A percentile compares a stretch with the other conserved stretches of the same genome.
Evolutionary conservation across 78 protist species (phyloP).

Genomic region (Dictyostelium capitatum): DNA sequence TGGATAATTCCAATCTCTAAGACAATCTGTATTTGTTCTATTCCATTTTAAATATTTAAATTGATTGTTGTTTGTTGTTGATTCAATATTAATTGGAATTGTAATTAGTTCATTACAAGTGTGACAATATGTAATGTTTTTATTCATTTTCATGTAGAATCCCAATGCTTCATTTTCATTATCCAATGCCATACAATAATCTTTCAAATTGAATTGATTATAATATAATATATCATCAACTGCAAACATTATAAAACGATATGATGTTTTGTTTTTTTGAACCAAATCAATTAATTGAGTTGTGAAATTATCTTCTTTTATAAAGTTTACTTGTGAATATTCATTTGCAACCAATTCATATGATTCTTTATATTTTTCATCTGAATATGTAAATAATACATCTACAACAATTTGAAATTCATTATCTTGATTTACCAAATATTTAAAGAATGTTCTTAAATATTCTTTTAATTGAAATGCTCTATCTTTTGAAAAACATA

Average conservation of each 20-base stretch:
- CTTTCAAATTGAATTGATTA: not conserved
- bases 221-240: constrained; percentile 74
- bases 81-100: not conserved
- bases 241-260: constrained; percentile 24
- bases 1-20: constrained; percentile 81
- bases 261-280: not conserved
- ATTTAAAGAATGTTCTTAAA: constrained; percentile 39
- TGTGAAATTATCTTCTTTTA: constrained; percentile 47
- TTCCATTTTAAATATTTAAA: constrained; percentile 32
- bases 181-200: not conserved
- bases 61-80: not conserved
- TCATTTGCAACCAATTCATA: not conserved
- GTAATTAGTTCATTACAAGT: constrained; percentile 33
- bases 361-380: constrained; percentile 18
- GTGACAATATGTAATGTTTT: constrained; percentile 56
- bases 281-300: not conserved
- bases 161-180: constrained; percentile 25
- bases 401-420: not conserved
- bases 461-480: constrained; percentile 63
- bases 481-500: constrained; percentile 76
- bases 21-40: constrained; percentile 16
- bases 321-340: constrained; percentile 13
- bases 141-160: constrained; percentile 41
- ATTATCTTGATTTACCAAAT: not conserved
- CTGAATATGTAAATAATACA: constrained; percentile 57